Conservation (phyloP, 208 protist genomes). For the Leptomonas seymouri region DNA sequence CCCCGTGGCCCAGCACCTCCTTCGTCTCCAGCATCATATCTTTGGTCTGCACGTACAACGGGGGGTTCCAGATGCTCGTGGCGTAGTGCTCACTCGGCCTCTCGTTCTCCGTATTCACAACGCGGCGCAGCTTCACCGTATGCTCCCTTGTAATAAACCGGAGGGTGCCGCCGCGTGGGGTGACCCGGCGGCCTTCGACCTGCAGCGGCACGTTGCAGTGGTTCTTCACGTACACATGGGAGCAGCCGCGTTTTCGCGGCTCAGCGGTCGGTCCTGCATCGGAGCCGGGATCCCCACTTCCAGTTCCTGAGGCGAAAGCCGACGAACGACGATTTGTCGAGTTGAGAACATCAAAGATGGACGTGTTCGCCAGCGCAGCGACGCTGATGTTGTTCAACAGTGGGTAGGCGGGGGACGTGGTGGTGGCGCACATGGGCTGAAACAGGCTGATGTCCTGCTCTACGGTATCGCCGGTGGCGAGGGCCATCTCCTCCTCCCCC, state of each 20-base stretch:
- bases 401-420: slow-evolving; percentile 14
- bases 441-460: slow-evolving; percentile 13
- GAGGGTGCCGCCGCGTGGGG: slow-evolving; percentile 45
- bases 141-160: slow-evolving; percentile 37
- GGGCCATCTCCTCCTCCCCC: slow-evolving; percentile 25
- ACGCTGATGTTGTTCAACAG: slow-evolving; percentile 15
- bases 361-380: slow-evolving; percentile 21
- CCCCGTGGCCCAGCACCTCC: slow-evolving; percentile 40
- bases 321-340: slow-evolving; percentile 16
- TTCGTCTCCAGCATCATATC: slow-evolving; percentile 66
- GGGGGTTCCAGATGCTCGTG: slow-evolving; percentile 55
- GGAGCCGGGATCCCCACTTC: neutral
- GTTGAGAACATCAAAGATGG: slow-evolving; percentile 37
- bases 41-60: slow-evolving; percentile 55
- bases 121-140: slow-evolving; percentile 35
- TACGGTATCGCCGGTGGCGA: neutral
- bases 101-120: slow-evolving; percentile 18
- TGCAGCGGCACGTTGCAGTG: slow-evolving; percentile 49
- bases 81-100: slow-evolving; percentile 34
- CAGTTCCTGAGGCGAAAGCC: neutral
- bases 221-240: slow-evolving; percentile 57
- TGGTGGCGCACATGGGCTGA: slow-evolving; percentile 9
- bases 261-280: neutral
- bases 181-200: slow-evolving; percentile 37
- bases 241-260: slow-evolving; percentile 33